Conservation (phyloP, 768 basidiomycete genomes). For the Cystofilobasidium macerans region DNA sequence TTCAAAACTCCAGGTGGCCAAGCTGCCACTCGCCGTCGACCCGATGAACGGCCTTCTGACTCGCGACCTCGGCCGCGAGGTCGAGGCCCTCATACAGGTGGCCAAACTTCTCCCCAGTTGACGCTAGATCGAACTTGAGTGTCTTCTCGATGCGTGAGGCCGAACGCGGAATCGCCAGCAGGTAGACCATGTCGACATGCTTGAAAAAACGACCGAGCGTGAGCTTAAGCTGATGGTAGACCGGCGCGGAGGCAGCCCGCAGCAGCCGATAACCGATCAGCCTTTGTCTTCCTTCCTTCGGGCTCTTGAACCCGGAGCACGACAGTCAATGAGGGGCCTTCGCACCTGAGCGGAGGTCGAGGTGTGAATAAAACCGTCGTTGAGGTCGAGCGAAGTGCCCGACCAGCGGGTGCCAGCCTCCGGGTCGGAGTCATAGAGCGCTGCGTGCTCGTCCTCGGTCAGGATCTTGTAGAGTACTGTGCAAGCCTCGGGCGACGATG, state of each 20-base stretch:
- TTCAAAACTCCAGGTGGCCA: constrained; percentile 4
- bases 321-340: not conserved
- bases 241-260: not conserved
- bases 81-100: constrained; percentile 25
- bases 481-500: constrained; percentile 10
- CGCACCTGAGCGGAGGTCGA: constrained; percentile 11
- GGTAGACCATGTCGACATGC: not conserved
- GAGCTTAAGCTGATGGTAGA: constrained; percentile 1
- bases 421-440: constrained; percentile 7
- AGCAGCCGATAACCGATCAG: no score
- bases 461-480: constrained; percentile 26
- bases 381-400: constrained; percentile 9
- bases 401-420: constrained; percentile 3
- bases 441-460: constrained; percentile 13
- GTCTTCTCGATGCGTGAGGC: constrained; percentile 16
- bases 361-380: constrained; percentile 22
- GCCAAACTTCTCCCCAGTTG: constrained; percentile 12
- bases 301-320: no score
- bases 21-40: constrained; percentile 17
- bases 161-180: constrained; percentile 18
- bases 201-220: constrained; percentile 20
- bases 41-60: constrained; percentile 5
- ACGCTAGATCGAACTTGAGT: constrained; percentile 20
- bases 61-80: constrained; percentile 17
- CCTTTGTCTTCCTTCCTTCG: no score